Base-by-base conservation (phyloP, 441 rosid species). In the Sinapis alba region DNA sequence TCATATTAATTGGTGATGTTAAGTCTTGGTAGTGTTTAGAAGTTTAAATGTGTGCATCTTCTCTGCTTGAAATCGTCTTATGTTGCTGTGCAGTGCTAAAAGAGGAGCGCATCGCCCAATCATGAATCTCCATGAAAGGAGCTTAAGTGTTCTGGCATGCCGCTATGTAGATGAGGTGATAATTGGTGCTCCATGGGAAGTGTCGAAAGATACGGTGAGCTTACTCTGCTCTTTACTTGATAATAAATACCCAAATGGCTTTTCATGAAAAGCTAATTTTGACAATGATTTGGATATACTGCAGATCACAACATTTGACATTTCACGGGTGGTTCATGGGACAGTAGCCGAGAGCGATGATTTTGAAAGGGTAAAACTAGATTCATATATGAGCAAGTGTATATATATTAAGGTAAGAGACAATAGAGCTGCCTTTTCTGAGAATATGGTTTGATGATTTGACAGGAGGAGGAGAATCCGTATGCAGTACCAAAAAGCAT, bases 161-260 rank as follows among this genome's bases (percentile, higher is more conserved):
- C 94, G 98, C 72, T 95, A 90, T 80, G 99, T 95, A 63, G 99
- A 95, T 84, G 99, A 95, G 84, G 93, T 95, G 74, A 92, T 95
- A 80, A 95, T 95, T 50, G 99, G 99, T 69, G 98, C 99, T 68
- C 99, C 99, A 66, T 92, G 94, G 98, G 97, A 89, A 82, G 87
- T 95, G 74, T 84, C 98, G 1, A 88, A 68, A 83, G 99, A 95
- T 84, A 85, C 92, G 90, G 99, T 95, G 34, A 58, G 92, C 76
- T 43, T 65, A 23, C 36, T 79, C 43, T 62, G 38, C 32, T 16
- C 60, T 65, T 13, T 56, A 18, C 75, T n/a, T 58, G 51, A 61
- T 19, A 11, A 61, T 19, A 11, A 19, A 69, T 24, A 45, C 1
- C 54, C 56, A 23, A 15, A 57, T 21, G 43, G 1, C 23, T 41